Evolutionary conservation across 78 protist species (phyloP).

Genomic region (Planoprotostelium fungivorum): DNA sequence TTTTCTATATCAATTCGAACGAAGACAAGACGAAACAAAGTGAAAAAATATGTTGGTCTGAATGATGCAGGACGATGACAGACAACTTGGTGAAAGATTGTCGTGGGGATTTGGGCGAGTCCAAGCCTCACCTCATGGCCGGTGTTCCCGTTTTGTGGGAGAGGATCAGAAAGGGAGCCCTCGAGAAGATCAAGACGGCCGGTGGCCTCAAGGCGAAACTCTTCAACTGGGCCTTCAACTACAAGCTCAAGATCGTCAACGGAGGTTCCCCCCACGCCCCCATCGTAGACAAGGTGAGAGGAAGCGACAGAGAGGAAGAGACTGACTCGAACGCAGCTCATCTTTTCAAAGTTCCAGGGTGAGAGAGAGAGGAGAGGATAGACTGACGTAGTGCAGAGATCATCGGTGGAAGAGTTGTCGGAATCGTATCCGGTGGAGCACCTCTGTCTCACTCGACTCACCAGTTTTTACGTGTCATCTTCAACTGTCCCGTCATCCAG

Average conservation of each 20-base stretch:
- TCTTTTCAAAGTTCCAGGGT: conserved; percentile 76
- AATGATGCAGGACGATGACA: background rate
- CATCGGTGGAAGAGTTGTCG: conserved; percentile 86
- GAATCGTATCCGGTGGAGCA: conserved; percentile 86
- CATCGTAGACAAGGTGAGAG: background rate
- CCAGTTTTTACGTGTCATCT: conserved; percentile 57
- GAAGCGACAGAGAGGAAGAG: background rate
- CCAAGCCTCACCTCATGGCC: background rate
- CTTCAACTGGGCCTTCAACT: conserved; percentile 58
- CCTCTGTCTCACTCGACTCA: conserved; percentile 76
- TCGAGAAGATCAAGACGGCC: background rate
- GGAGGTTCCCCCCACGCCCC: conserved; percentile 30
- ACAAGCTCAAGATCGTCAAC: conserved; percentile 44
- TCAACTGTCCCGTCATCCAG: conserved; percentile 75
- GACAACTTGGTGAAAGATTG: background rate
- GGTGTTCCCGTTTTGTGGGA: background rate
- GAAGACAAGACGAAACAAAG: background rate
- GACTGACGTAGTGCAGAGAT: too few species aligned
- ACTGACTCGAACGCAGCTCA: conserved; percentile 49
- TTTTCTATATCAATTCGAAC: background rate
- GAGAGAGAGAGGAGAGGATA: too few species aligned
- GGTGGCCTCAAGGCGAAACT: conserved; percentile 43
- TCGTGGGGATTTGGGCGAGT: background rate
- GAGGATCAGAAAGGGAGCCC: background rate
- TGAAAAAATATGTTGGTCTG: too few species aligned